Conservation (phyloP, 768 basidiomycete genomes). For the Daedaleopsis nitida region DNA sequence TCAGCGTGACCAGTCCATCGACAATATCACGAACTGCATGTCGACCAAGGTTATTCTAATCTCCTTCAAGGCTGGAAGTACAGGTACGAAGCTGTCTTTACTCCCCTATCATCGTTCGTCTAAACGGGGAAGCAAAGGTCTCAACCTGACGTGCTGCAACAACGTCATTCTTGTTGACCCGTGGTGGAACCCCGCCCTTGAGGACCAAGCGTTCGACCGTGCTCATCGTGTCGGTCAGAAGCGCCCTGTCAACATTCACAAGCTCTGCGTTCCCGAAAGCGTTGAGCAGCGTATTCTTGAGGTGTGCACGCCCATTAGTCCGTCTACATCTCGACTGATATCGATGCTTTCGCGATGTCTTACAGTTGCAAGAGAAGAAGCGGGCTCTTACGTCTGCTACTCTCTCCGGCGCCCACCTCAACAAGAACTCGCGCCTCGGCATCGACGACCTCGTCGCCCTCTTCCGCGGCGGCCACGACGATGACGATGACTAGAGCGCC, state of each 20-base stretch:
- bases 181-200: conserved; percentile 94
- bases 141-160: conserved; percentile 92
- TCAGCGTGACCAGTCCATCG: conserved; percentile 74
- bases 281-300: conserved; percentile 86
- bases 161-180: conserved; percentile 92
- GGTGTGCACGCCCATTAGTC: conserved; percentile 37
- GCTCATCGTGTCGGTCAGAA: conserved; percentile 90
- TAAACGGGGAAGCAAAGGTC: conserved; percentile 33
- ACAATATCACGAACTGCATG: conserved; percentile 65
- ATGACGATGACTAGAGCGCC: conserved; percentile 47
- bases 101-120: too few species aligned
- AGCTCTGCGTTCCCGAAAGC: conserved; percentile 83
- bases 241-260: conserved; percentile 84
- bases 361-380: conserved; percentile 89
- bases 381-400: conserved; percentile 82
- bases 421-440: conserved; percentile 73
- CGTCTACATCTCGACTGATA: not conserved
- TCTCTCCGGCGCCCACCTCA: conserved; percentile 84
- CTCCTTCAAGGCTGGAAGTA: conserved; percentile 95
- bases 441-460: conserved; percentile 85
- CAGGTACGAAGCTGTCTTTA: conserved; percentile 34
- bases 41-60: conserved; percentile 81
- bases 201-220: conserved; percentile 94
- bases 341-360: not conserved
- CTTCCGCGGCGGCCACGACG: conserved; percentile 61